A percentile compares a stretch with the other conserved stretches of the same genome.
Conservation (phyloP, 2,329 filamentous ascomycete species). For the Trichophyton mentagrophytes region DNA sequence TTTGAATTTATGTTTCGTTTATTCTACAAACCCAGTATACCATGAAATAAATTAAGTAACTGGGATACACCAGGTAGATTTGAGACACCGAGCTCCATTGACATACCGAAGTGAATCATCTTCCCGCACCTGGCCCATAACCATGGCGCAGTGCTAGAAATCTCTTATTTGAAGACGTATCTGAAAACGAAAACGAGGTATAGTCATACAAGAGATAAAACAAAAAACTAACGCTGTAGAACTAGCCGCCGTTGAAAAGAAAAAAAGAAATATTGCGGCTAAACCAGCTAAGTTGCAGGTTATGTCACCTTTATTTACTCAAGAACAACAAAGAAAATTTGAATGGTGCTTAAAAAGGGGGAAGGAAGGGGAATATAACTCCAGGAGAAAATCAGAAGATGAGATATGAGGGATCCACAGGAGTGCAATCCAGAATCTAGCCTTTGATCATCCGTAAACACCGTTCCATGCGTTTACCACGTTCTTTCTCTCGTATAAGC, state of each 20-base stretch:
- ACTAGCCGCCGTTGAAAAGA: not conserved
- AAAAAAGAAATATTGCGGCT: not conserved
- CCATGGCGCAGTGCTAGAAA: not conserved
- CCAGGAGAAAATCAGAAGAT: not conserved
- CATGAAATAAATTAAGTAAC: not conserved
- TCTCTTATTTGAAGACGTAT: not conserved
- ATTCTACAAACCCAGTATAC: not conserved
- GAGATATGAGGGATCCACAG: not conserved
- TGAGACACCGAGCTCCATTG: not conserved
- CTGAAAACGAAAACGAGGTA: not conserved
- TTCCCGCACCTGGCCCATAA: not conserved
- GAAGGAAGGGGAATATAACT: not conserved
- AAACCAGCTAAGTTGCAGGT: not conserved
- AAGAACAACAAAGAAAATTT: not conserved
- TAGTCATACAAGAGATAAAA: not conserved
- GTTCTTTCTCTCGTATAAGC: constrained; percentile 65
- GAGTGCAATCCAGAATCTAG: not conserved
- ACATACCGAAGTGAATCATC: not conserved
- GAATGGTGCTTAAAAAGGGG: not conserved
- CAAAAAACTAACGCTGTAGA: not conserved
- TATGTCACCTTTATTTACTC: not conserved
- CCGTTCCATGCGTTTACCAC: constrained; percentile 66
- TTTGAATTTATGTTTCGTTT: not conserved
- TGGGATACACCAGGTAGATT: not conserved
- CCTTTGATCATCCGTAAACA: constrained; percentile 53